These are phyloP conservation scores for Elaeis oleifera DNA, from an alignment of 202 grass and related monocot genomes.

Conservation along the genomic window DNA sequence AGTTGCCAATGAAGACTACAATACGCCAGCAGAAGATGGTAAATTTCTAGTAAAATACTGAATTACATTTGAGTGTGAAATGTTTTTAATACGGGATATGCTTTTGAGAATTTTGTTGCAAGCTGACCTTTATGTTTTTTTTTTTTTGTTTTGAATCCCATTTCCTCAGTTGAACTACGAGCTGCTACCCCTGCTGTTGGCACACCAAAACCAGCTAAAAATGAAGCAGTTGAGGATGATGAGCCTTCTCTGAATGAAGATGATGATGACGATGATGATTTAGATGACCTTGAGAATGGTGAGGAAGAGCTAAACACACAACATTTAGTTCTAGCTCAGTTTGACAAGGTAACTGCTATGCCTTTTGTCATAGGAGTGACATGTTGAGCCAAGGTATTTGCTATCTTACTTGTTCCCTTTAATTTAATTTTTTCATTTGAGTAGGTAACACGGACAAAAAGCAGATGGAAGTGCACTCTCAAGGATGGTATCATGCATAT, in stretches of 20 bases:
- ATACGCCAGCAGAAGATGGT: constrained; percentile 88
- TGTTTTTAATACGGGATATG: too few relatives aligned
- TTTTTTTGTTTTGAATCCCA: background rate
- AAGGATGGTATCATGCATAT: constrained; percentile 99
- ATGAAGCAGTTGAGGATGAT: constrained; percentile 58
- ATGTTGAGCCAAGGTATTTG: background rate
- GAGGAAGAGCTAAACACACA: constrained; percentile 79
- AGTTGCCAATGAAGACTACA: constrained; percentile 83
- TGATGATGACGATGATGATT: constrained; percentile 64
- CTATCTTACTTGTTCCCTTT: background rate
- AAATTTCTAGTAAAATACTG: constrained; percentile 10
- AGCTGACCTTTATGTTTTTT: background rate
- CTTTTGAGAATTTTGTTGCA: too few relatives aligned
- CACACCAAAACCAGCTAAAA: constrained; percentile 56
- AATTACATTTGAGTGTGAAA: too few relatives aligned
- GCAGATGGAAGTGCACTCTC: constrained; percentile 95
- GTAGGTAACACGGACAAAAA: constrained; percentile 94
- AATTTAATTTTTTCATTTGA: background rate
- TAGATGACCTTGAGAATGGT: constrained; percentile 66
- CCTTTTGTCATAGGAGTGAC: background rate
- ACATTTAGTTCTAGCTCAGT: constrained; percentile 89
- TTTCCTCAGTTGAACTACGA: constrained; percentile 49
- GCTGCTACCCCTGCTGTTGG: constrained; percentile 52
- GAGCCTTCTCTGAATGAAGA: constrained; percentile 97
- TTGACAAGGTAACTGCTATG: constrained; percentile 66